Evolutionary conservation across 192 early-diverging fungal genomes (phyloP).

Genomic region (Diversispora epigaea): DNA sequence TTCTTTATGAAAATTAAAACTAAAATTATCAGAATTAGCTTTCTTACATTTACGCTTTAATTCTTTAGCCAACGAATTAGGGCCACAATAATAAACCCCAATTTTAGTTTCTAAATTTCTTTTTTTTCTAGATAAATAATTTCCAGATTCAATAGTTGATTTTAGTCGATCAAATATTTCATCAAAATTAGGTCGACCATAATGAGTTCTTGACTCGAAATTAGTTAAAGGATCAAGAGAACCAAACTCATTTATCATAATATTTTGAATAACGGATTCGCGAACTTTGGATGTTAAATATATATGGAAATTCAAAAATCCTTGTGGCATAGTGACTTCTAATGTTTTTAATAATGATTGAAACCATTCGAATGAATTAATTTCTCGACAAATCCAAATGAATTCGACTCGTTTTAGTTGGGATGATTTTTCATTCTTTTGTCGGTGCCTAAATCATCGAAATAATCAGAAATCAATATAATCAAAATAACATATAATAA

Average conservation of each 20-base stretch:
- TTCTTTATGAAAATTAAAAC: constrained; percentile 69
- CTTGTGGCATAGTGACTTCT: constrained; percentile 57
- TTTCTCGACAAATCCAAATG: constrained; percentile 69
- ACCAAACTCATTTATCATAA: constrained; percentile 53
- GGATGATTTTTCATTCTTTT: constrained; percentile 41
- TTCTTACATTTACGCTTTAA: constrained; percentile 49
- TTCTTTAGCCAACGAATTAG: constrained; percentile 60
- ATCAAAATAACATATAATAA: neutral
- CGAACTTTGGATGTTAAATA: constrained; percentile 63
- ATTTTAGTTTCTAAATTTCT: constrained; percentile 56
- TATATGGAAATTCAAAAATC: constrained; percentile 63
- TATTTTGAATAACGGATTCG: constrained; percentile 63
- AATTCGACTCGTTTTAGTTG: constrained; percentile 55
- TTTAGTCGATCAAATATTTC: constrained; percentile 61
- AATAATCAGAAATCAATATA: constrained; percentile 2
- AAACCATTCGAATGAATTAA: constrained; percentile 68
- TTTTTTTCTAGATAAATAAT: constrained; percentile 45
- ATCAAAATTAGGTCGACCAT: constrained; percentile 77
- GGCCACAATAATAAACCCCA: constrained; percentile 86
- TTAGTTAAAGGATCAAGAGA: constrained; percentile 69
- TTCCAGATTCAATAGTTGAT: constrained; percentile 37
- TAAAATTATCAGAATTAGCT: constrained; percentile 47
- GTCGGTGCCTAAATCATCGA: constrained; percentile 33
- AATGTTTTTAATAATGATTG: constrained; percentile 61
- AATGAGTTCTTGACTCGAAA: constrained; percentile 64